These are phyloP conservation scores for Eucalyptus erythrocorys DNA, from an alignment of 345 rosid genomes.

Conservation along the genomic window DNA sequence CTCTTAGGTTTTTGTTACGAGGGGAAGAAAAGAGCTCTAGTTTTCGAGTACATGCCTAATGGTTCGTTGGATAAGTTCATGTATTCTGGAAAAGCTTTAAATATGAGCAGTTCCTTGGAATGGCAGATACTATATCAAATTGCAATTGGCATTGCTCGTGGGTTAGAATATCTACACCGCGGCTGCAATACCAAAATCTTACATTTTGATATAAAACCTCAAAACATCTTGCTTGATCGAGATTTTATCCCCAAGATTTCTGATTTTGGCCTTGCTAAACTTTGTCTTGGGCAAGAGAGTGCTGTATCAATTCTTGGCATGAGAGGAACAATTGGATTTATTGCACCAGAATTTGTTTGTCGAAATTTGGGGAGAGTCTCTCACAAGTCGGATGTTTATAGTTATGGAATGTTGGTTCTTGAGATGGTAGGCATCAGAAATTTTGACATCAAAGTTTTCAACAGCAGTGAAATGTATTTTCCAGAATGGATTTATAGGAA, in stretches of 20 bases:
- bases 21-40: conserved; percentile 9
- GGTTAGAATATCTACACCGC: conserved; percentile 29
- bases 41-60: conserved; percentile 31
- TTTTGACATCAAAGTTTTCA: not conserved
- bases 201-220: conserved; percentile 41
- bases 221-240: conserved; percentile 22
- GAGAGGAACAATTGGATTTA: conserved; percentile 21
- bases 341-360: conserved; percentile 29
- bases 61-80: conserved; percentile 29
- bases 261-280: conserved; percentile 35
- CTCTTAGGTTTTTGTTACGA: conserved; percentile 14
- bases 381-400: conserved; percentile 31
- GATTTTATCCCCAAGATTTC: conserved; percentile 29
- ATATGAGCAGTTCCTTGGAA: not conserved
- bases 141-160: conserved; percentile 12
- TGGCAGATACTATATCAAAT: conserved; percentile 1
- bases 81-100: not conserved
- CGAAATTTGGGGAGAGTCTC: conserved; percentile 20
- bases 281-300: conserved; percentile 16
- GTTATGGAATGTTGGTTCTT: conserved; percentile 38
- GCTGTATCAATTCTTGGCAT: not conserved
- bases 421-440: conserved; percentile 24
- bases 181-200: conserved; percentile 26
- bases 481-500: conserved; percentile 14
- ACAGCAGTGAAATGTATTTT: conserved; percentile 15